These are phyloP conservation scores for Coemansia biformis DNA, from an alignment of 192 early-diverging fungal species.

Conservation along the genomic window DNA sequence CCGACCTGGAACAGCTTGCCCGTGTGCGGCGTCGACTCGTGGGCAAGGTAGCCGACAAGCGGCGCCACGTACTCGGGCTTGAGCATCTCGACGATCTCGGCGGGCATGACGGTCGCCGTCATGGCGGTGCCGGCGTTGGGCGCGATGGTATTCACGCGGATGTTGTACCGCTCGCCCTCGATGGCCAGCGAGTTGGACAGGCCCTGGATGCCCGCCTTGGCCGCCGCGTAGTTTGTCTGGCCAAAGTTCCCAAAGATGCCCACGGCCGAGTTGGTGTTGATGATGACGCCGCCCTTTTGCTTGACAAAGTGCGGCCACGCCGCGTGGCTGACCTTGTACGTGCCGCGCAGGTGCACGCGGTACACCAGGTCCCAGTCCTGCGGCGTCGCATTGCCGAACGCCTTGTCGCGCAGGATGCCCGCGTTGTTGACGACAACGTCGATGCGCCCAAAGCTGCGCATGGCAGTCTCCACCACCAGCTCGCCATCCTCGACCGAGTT, in stretches of 20 bases:
- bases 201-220: constrained; percentile 88
- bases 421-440: constrained; percentile 95
- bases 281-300: constrained; percentile 92
- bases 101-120: constrained; percentile 96
- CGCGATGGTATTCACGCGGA: constrained; percentile 90
- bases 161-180: constrained; percentile 88
- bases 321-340: constrained; percentile 92
- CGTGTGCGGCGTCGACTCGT: constrained; percentile 70
- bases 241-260: constrained; percentile 93
- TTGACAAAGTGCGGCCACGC: constrained; percentile 92
- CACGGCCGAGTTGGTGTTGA: constrained; percentile 91
- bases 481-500: constrained; percentile 98
- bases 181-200: constrained; percentile 86
- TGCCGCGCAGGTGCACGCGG: constrained; percentile 83
- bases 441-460: constrained; percentile 74
- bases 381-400: constrained; percentile 85
- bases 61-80: constrained; percentile 97
- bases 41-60: constrained; percentile 83
- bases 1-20: constrained; percentile 95
- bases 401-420: constrained; percentile 94
- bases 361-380: constrained; percentile 93
- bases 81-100: constrained; percentile 89
- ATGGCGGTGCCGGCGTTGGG: constrained; percentile 96
- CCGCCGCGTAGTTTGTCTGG: constrained; percentile 93
- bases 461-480: constrained; percentile 83